These are phyloP conservation scores for Pezicula rhizophila DNA, from an alignment of 2,329 filamentous ascomycete genomes.

Conservation along the genomic window DNA sequence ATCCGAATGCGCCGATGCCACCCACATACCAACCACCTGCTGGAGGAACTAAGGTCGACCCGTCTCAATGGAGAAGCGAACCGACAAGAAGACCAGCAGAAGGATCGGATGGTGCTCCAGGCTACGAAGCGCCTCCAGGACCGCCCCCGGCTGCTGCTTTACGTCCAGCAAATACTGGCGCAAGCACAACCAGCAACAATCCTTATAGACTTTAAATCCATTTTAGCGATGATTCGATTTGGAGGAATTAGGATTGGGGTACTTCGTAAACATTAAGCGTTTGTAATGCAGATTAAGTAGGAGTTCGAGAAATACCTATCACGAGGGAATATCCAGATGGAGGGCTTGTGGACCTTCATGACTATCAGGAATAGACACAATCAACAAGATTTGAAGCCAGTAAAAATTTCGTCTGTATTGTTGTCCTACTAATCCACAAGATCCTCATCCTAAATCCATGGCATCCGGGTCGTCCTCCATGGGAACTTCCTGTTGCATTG, in stretches of 20 bases:
- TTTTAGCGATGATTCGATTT: background rate
- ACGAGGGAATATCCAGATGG: background rate
- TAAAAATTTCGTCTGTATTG: slow-evolving; percentile 8
- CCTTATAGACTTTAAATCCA: slow-evolving; percentile 23
- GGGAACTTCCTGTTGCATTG: slow-evolving; percentile 5
- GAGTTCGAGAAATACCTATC: slow-evolving; percentile 15
- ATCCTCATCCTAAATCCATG: slow-evolving; percentile 53
- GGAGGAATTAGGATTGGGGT: background rate
- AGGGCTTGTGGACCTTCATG: slow-evolving; percentile 6
- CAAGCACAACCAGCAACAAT: slow-evolving; percentile 24
- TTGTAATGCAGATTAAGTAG: slow-evolving; percentile 12
- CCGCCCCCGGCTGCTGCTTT: slow-evolving; percentile 37
- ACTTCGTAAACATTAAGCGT: slow-evolving; percentile 5
- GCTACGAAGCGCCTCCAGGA: slow-evolving; percentile 41
- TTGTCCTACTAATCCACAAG: slow-evolving; percentile 10
- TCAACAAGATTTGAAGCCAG: slow-evolving; percentile 9
- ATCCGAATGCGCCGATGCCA: slow-evolving; percentile 44
- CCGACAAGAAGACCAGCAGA: slow-evolving; percentile 24
- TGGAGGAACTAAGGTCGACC: slow-evolving; percentile 47
- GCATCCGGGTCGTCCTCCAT: slow-evolving; percentile 48
- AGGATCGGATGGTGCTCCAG: slow-evolving; percentile 22
- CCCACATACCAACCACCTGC: slow-evolving; percentile 48
- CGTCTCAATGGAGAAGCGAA: slow-evolving; percentile 36
- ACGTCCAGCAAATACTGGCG: slow-evolving; percentile 26
- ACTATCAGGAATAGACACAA: slow-evolving; percentile 31